phyloP scores from a whole-genome alignment of 1,284 basidiomycete genomes.

The Austroboletus niveus region DNA sequence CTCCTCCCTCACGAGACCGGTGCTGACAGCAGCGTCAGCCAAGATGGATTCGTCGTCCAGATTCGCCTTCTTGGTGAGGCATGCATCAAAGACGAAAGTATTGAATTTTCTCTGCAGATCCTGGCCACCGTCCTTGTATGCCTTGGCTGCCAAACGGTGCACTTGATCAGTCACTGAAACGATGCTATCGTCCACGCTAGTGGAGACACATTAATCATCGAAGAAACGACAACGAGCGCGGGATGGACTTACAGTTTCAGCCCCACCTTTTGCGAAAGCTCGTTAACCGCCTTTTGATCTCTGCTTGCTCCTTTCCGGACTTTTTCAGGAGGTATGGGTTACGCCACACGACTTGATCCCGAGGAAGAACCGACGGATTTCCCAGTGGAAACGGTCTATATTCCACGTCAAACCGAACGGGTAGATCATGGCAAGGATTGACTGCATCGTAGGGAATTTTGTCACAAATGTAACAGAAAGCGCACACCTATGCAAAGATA shows the following conservation, averaged over 20 bases:
- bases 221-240: not conserved
- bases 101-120: conserved; percentile 57
- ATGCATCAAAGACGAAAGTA: conserved; percentile 61
- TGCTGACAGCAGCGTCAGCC: conserved; percentile 55
- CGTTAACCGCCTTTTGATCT: conserved; percentile 45
- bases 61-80: conserved; percentile 61
- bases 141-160: conserved; percentile 72
- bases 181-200: conserved; percentile 56
- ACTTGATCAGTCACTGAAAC: conserved; percentile 30
- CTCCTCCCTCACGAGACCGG: conserved; percentile 56
- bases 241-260: conserved; percentile 60
- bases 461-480: conserved; percentile 75
- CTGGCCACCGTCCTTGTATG: conserved; percentile 63
- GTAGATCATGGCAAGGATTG: conserved; percentile 56
- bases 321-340: conserved; percentile 39
- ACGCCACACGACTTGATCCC: conserved; percentile 36
- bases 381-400: conserved; percentile 71
- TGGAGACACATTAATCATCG: not conserved
- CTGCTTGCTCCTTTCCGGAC: conserved; percentile 58
- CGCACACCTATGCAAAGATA: conserved; percentile 53
- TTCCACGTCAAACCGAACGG: conserved; percentile 66
- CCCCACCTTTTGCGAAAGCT: conserved; percentile 56
- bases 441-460: conserved; percentile 68
- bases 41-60: conserved; percentile 60
- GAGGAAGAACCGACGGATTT: conserved; percentile 40